Base-by-base conservation (phyloP, 1,284 basidiomycete genomes). In the Apiotrichum akiyoshidainum region DNA sequence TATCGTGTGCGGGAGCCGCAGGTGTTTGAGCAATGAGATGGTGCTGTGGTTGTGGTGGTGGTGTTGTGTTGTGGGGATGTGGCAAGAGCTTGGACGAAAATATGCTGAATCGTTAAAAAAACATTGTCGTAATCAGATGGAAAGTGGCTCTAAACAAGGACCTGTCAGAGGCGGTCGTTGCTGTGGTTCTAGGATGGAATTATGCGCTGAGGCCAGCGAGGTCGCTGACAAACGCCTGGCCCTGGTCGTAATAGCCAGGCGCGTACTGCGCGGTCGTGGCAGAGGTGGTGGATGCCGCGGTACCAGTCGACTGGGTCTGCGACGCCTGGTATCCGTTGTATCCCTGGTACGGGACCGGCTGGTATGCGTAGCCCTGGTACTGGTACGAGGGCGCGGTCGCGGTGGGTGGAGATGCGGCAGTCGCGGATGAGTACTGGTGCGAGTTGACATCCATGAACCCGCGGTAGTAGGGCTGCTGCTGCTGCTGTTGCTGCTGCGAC, bases 201-300 rank as follows among this genome's bases (percentile, higher is more conserved):
- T 54, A 60, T 31, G 59, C 52, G n/a, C 55, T 57, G n/a, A 60
- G 52, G 19, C 59, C 54, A 3, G 54, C 49, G 44, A 61, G 52
- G 45, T 61, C 60, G 31, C 40, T 46, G 21, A 61, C 60, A 45
- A 57, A 61, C 10, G 52, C 40, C 44, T 50, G 55, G 39, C 46
- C 48, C 47, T 53, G 40, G 45, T 61, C 56, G 33, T 57, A 57
- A 45, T 60, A 60, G 46, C 51, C 45, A 7, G 22, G 26, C 11
- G 34, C 34, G 59, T 54, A 57, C 47, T 53, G 47, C 16, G 54
- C 41, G 7, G 51, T 46, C 33, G 49, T 33, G 35, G 55, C 39
- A 26, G 49, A 39, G 9, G 49, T 42, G 22, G 48, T 31, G 22
- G 55, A 22, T 16, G 48, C 26, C 8, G 48, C n/a, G 34, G 40